Percentiles rank a stretch among this genome's conserved stretches.
Evolutionary conservation across 1,284 basidiomycete species (phyloP).

Genomic region (Cystobasidium sp.): DNA sequence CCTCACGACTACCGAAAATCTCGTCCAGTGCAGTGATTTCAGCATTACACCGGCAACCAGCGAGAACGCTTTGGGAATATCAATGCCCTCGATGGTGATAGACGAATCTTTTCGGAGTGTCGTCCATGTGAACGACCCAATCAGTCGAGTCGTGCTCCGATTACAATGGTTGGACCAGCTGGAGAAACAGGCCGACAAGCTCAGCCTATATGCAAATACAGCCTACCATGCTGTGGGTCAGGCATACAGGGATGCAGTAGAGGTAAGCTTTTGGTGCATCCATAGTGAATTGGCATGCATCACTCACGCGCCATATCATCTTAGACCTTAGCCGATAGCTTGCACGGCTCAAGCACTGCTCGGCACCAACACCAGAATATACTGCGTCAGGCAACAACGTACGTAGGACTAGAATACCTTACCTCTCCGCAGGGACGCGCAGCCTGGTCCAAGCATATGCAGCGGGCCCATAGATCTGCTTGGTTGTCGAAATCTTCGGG

Average conservation of each 20-base stretch:
- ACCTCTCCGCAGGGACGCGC: background rate
- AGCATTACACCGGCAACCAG: background rate
- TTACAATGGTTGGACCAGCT: background rate
- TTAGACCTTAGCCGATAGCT: background rate
- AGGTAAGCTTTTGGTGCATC: background rate
- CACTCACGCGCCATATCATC: background rate
- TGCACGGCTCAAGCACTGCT: background rate
- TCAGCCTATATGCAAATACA: background rate
- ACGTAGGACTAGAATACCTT: background rate
- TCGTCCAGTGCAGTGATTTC: background rate
- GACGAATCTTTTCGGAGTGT: background rate
- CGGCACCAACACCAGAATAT: slow-evolving; percentile 3
- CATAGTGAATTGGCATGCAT: too few species aligned
- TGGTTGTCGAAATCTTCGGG: slow-evolving; percentile 6
- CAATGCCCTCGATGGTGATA: background rate
- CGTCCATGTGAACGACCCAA: background rate
- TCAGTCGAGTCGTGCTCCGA: background rate
- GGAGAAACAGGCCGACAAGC: background rate
- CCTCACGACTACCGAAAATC: background rate
- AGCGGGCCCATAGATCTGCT: background rate
- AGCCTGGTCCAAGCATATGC: slow-evolving; percentile 5
- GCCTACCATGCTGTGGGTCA: slow-evolving; percentile 5
- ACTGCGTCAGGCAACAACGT: background rate
- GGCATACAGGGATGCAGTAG: slow-evolving; percentile 1
- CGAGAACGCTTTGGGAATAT: slow-evolving; percentile 4